Percentiles rank a stretch among this genome's conserved stretches.
phyloP scores from a whole-genome alignment of 345 rosid genomes.

The Adansonia digitata region DNA sequence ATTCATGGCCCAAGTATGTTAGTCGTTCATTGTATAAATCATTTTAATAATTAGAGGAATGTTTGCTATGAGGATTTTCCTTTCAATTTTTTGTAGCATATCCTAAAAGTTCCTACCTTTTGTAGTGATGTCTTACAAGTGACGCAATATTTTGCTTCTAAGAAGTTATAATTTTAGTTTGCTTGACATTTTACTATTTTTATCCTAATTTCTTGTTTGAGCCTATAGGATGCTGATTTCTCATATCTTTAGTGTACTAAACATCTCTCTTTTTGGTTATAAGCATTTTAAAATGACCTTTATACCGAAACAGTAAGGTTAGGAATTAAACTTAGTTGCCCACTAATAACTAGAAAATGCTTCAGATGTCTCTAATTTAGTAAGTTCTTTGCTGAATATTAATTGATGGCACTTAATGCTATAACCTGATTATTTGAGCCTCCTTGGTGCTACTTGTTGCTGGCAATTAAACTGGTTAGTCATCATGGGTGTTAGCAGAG shows the following conservation, averaged over 20 bases:
- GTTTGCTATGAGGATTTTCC: constrained; percentile 2
- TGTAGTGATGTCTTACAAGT: not conserved
- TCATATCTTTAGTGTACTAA: not conserved
- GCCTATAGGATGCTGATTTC: not conserved
- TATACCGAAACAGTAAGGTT: not conserved
- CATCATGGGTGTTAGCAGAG: not conserved
- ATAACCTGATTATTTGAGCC: not conserved
- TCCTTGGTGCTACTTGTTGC: not conserved
- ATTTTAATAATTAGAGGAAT: constrained; percentile 4
- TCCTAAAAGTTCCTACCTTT: not conserved
- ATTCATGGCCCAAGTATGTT: constrained; percentile 93
- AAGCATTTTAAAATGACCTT: not conserved
- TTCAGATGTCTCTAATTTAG: not conserved
- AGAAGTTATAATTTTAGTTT: not conserved
- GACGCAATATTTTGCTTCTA: not conserved
- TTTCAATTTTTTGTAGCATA: not conserved
- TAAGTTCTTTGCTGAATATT: not conserved
- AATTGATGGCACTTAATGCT: not conserved
- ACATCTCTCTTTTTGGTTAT: not conserved
- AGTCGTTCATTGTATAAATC: constrained; percentile 1
- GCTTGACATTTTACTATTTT: not conserved
- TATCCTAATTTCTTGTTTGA: not conserved
- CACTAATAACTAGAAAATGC: not conserved
- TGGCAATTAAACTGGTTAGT: not conserved
- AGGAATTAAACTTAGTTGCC: not conserved